phyloP scores from a whole-genome alignment of 192 early-diverging fungal species.

The Pilaira anomala region DNA sequence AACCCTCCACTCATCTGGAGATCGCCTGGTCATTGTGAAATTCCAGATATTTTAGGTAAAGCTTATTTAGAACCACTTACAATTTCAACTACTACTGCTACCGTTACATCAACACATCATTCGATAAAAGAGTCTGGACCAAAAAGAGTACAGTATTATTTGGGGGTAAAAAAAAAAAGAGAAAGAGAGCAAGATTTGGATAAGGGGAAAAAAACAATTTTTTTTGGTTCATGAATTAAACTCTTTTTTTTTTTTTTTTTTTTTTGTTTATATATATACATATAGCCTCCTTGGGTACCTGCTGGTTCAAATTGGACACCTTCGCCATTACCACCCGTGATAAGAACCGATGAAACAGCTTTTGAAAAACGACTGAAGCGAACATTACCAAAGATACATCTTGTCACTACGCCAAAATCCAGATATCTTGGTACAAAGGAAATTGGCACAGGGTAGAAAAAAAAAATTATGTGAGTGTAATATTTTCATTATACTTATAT shows the following conservation, averaged over 20 bases:
- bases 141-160: not conserved
- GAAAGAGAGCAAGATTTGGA: not conserved
- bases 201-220: not conserved
- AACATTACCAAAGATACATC: constrained; percentile 26
- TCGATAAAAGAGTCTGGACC: not conserved
- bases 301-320: constrained; percentile 25
- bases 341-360: constrained; percentile 17
- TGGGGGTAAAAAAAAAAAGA: not conserved
- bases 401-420: constrained; percentile 24
- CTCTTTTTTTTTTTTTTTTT: not conserved
- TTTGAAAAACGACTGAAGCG: constrained; percentile 35
- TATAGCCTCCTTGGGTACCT: constrained; percentile 34
- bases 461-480: too few species aligned
- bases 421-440: constrained; percentile 29
- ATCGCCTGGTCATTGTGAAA: constrained; percentile 31
- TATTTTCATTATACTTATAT: too few species aligned
- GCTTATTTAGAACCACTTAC: constrained; percentile 19
- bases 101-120: constrained; percentile 1
- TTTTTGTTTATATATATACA: not conserved
- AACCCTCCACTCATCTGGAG: constrained; percentile 19
- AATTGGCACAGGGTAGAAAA: constrained; percentile 34
- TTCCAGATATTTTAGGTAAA: constrained; percentile 33
- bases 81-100: not conserved
- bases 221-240: too few species aligned
- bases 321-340: constrained; percentile 6